Percentiles rank a stretch among this genome's conserved stretches.
Conservation (phyloP, 495 filamentous ascomycete species). For the Neurospora sp. region DNA sequence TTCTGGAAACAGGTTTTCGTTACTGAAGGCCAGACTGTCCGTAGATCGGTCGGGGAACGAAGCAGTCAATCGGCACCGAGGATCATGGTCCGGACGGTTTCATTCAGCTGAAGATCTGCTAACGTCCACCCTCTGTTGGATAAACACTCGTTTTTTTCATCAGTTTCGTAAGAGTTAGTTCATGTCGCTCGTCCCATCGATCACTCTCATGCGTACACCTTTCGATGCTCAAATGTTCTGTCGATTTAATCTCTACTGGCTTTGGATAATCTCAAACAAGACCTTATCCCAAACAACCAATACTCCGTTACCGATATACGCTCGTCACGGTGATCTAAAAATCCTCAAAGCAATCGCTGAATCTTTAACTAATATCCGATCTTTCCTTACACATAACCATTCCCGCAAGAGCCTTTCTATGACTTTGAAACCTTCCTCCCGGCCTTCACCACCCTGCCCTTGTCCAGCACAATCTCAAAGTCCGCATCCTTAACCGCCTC, state of each 20-base stretch:
- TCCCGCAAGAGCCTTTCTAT: neutral
- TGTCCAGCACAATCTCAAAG: conserved; percentile 60
- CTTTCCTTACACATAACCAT: neutral
- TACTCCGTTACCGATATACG: neutral
- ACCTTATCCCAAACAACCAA: too few species aligned
- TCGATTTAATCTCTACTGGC: neutral
- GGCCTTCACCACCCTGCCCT: conserved; percentile 41
- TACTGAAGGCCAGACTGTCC: neutral
- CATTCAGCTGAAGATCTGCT: neutral
- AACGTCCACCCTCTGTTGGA: neutral
- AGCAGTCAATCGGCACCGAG: neutral
- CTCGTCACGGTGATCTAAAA: neutral
- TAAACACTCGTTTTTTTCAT: neutral
- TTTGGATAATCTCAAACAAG: neutral
- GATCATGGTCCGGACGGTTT: neutral
- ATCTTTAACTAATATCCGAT: neutral
- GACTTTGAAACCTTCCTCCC: conserved; percentile 5
- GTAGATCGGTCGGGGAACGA: neutral
- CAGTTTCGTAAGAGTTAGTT: neutral
- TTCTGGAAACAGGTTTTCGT: neutral
- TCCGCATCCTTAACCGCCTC: conserved; percentile 73
- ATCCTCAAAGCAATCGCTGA: neutral
- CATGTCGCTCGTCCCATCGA: neutral
- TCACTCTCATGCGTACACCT: neutral
- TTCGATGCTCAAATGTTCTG: neutral